Evolutionary conservation across 257 asterid species (phyloP).

Genomic region (Solanum clarkiae): DNA sequence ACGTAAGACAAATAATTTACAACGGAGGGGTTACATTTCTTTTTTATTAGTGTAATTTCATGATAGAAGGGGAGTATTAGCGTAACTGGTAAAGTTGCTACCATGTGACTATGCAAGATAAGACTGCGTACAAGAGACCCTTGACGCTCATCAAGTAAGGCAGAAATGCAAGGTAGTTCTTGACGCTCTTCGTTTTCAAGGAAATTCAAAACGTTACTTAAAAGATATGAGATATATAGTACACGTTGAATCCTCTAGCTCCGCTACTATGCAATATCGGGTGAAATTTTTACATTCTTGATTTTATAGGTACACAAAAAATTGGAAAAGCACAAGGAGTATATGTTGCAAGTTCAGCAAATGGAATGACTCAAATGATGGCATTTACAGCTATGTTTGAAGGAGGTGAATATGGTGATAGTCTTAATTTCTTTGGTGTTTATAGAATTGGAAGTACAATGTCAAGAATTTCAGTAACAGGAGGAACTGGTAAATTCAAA

Average conservation of each 20-base stretch:
- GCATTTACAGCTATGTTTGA: slow-evolving; percentile 41
- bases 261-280: background rate
- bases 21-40: no score
- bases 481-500: slow-evolving; percentile 45
- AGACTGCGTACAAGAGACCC: no score
- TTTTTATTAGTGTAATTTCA: no score
- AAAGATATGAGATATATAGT: no score
- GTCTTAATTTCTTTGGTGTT: slow-evolving; percentile 36
- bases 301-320: slow-evolving; percentile 4
- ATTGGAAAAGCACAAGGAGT: slow-evolving; percentile 43
- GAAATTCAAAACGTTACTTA: no score
- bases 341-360: slow-evolving; percentile 40
- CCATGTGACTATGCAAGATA: no score
- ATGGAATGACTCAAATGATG: slow-evolving; percentile 42
- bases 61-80: no score
- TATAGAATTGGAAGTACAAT: slow-evolving; percentile 33
- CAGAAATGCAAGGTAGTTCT: no score
- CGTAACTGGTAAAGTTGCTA: no score
- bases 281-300: background rate
- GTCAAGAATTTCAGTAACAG: slow-evolving; percentile 32
- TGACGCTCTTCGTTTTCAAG: no score
- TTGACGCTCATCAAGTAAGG: no score
- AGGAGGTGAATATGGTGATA: slow-evolving; percentile 46
- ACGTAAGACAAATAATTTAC: no score
- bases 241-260: background rate